These are phyloP conservation scores for Volvox africanus DNA, from an alignment of 139 green algal genomes.

Conservation along the genomic window DNA sequence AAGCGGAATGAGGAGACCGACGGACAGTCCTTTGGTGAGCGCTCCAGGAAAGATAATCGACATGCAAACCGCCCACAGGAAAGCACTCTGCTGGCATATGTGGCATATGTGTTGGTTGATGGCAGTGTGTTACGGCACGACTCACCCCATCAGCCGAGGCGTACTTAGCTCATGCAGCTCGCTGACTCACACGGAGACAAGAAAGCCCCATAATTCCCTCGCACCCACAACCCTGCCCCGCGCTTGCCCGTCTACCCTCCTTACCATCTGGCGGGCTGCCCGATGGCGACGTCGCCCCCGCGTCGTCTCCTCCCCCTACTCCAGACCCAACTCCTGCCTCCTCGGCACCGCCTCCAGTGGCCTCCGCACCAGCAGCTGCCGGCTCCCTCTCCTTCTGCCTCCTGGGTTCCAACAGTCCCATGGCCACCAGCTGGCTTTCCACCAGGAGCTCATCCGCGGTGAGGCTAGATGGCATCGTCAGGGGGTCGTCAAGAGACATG, in stretches of 20 bases:
- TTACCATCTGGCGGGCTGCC: neutral
- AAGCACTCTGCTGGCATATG: too few species aligned
- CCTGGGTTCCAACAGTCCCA: conserved; percentile 55
- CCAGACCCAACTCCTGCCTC: neutral
- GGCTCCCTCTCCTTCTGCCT: conserved; percentile 2
- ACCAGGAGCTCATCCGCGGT: conserved; percentile 53
- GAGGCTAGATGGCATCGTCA: conserved; percentile 6
- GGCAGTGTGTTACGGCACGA: too few species aligned
- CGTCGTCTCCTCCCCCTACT: neutral
- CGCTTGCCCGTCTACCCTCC: too few species aligned
- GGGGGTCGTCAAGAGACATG: neutral
- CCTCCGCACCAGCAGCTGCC: neutral
- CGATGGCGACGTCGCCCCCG: neutral
- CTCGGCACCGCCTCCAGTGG: neutral
- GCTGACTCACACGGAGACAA: too few species aligned
- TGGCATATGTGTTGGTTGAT: too few species aligned
- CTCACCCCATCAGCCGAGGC: too few species aligned
- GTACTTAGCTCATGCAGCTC: too few species aligned
- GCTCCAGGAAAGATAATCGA: too few species aligned
- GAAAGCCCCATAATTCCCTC: too few species aligned
- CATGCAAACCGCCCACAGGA: too few species aligned
- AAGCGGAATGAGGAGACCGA: too few species aligned
- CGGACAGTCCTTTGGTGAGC: too few species aligned
- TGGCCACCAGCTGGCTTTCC: conserved; percentile 56
- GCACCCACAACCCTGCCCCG: neutral